Evolutionary conservation across 306 rosid genomes (phyloP).

Genomic region (Lathyrus tuberosus): DNA sequence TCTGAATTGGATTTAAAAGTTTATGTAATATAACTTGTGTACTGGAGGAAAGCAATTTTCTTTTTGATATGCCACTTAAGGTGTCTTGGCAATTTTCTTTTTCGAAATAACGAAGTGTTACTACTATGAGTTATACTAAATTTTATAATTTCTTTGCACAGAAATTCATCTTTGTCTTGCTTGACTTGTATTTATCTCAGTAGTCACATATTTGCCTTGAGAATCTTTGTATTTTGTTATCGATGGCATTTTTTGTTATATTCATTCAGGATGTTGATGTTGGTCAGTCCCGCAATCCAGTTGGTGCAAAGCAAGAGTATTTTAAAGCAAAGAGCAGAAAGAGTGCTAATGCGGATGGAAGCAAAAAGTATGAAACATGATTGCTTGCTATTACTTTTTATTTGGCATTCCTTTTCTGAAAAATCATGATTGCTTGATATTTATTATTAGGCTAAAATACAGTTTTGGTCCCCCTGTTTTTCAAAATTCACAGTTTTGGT

Average conservation of each 20-base stretch:
- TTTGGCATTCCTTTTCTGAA: slow-evolving; percentile 32
- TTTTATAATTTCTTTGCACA: slow-evolving; percentile 30
- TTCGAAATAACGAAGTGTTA: slow-evolving; percentile 16
- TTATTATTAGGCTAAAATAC: too few species aligned
- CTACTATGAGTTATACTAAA: neutral
- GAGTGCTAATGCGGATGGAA: slow-evolving; percentile 47
- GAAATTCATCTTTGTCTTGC: slow-evolving; percentile 31
- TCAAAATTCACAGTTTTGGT: too few species aligned
- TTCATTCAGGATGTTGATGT: slow-evolving; percentile 63
- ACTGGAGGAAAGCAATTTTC: too few species aligned
- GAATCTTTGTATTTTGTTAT: slow-evolving; percentile 35
- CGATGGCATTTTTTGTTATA: slow-evolving; percentile 34
- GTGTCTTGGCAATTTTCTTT: slow-evolving; percentile 11
- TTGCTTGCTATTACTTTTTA: slow-evolving; percentile 20
- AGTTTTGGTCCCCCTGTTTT: too few species aligned
- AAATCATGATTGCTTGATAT: neutral
- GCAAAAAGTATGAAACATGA: slow-evolving; percentile 58
- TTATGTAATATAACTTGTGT: neutral
- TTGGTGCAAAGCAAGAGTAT: slow-evolving; percentile 45
- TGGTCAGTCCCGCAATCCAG: slow-evolving; percentile 44
- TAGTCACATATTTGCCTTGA: slow-evolving; percentile 2
- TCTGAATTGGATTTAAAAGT: neutral
- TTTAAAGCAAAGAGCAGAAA: slow-evolving; percentile 55
- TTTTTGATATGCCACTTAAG: slow-evolving; percentile 23
- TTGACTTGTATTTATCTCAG: slow-evolving; percentile 11